Conservation (phyloP, 306 rosid species). For the Datisca glomerata region DNA sequence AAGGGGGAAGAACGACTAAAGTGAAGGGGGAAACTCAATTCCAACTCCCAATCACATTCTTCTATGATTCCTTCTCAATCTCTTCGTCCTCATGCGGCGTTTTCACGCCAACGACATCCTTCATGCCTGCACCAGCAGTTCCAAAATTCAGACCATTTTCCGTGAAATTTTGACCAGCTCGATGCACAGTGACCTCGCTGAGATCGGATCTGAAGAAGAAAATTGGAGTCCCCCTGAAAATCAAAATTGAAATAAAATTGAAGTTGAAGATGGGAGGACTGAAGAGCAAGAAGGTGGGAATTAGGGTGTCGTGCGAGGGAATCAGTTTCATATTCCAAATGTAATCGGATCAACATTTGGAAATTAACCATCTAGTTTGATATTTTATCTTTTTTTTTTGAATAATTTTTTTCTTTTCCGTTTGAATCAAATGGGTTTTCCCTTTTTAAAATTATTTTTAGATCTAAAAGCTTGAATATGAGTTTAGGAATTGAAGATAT, state of each 20-base stretch:
- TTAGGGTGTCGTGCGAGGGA: slow-evolving; percentile 64
- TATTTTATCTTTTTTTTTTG: no score
- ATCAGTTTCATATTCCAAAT: slow-evolving; percentile 52
- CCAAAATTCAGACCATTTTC: slow-evolving; percentile 60
- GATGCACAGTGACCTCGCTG: slow-evolving; percentile 53
- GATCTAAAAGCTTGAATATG: no score
- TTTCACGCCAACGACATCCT: slow-evolving; percentile 53
- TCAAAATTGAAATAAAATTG: slow-evolving; percentile 77
- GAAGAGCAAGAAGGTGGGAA: slow-evolving; percentile 63
- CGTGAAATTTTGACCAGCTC: slow-evolving; percentile 31
- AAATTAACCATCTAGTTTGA: no score
- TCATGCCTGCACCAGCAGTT: slow-evolving; percentile 39
- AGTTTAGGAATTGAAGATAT: no score
- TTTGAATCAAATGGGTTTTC: no score
- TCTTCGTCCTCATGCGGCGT: slow-evolving; percentile 29
- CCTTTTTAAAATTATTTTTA: no score
- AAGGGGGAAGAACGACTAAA: no score
- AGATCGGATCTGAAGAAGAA: slow-evolving; percentile 71
- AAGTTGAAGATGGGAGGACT: slow-evolving; percentile 62
- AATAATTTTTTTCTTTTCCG: no score
- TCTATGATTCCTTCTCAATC: slow-evolving; percentile 49
- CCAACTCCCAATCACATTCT: slow-evolving; percentile 73
- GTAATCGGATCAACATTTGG: slow-evolving; percentile 96
- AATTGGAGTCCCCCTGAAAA: slow-evolving; percentile 48
- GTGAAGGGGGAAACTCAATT: no score